Conservation (phyloP, 1,284 basidiomycete species). For the Xerocomus amazonicus region DNA sequence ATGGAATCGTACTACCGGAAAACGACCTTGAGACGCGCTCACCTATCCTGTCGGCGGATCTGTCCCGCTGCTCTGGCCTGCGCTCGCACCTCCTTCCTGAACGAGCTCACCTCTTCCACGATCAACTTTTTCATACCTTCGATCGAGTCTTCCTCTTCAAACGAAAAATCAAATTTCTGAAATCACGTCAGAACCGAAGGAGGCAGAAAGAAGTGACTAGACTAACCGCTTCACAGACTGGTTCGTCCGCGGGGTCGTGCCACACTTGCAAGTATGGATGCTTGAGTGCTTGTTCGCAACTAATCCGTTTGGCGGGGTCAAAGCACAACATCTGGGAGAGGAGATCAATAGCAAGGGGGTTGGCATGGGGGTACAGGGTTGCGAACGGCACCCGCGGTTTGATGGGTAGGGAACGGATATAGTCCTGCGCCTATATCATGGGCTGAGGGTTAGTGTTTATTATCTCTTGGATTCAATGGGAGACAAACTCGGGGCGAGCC, state of each 20-base stretch:
- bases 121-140: conserved; percentile 98
- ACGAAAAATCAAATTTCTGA: conserved; percentile 95
- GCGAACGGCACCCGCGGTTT: conserved; percentile 91
- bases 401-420: conserved; percentile 97
- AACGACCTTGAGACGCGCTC: conserved; percentile 7
- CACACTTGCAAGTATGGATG: conserved; percentile 94
- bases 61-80: conserved; percentile 69
- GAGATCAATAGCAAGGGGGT: conserved; percentile 91
- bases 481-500: conserved; percentile 78
- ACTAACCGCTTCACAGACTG: conserved; percentile 66
- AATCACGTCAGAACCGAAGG: background rate
- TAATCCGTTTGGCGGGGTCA: conserved; percentile 93
- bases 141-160: conserved; percentile 94
- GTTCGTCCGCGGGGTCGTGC: conserved; percentile 94
- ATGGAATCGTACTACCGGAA: background rate
- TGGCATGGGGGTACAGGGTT: conserved; percentile 89
- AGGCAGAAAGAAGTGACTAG: conserved; percentile 13
- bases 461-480: background rate
- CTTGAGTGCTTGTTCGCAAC: conserved; percentile 91
- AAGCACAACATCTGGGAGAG: conserved; percentile 91
- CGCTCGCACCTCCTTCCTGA: conserved; percentile 80
- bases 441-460: conserved; percentile 5
- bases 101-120: conserved; percentile 88
- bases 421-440: conserved; percentile 81
- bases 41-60: conserved; percentile 73